Evolutionary conservation across 2,329 filamentous ascomycete species (phyloP).

Genomic region (Colletotrichum destructivum): DNA sequence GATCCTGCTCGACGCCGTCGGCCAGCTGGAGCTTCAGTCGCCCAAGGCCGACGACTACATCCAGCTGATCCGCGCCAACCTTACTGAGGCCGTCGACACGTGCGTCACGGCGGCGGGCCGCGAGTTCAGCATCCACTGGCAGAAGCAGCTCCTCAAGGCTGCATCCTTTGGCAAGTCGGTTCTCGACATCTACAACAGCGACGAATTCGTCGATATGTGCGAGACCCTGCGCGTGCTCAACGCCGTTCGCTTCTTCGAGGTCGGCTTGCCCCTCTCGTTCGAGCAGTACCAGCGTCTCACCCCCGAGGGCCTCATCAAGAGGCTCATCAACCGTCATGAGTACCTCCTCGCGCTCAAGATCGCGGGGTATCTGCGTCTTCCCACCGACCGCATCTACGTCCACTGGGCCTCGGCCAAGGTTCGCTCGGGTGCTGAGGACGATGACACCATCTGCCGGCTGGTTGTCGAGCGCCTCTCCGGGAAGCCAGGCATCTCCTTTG

Average conservation of each 20-base stretch:
- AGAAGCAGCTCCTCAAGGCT: conserved; percentile 95
- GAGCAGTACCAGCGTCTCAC: conserved; percentile 94
- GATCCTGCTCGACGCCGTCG: conserved; percentile 92
- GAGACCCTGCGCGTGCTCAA: conserved; percentile 94
- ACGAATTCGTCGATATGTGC: conserved; percentile 99
- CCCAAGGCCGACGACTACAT: conserved; percentile 99
- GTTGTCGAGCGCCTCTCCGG: conserved; percentile 90
- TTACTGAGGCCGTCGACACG: conserved; percentile 93
- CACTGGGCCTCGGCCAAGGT: conserved; percentile 98
- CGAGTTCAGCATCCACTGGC: conserved; percentile 92
- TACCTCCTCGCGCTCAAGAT: conserved; percentile 92
- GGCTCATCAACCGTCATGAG: conserved; percentile 90
- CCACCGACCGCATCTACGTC: conserved; percentile 92
- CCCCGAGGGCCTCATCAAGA: conserved; percentile 87
- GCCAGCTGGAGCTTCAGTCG: conserved; percentile 91
- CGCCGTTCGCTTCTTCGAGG: conserved; percentile 90
- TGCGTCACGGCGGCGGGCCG: conserved; percentile 95
- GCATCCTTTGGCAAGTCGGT: conserved; percentile 99
- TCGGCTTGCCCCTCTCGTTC: conserved; percentile 91
- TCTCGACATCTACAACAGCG: conserved; percentile 95
- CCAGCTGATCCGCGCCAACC: conserved; percentile 87
- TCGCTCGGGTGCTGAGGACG: conserved; percentile 85
- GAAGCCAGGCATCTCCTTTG: conserved; percentile 94
- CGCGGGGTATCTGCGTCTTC: conserved; percentile 87
- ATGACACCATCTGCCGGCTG: conserved; percentile 87